phyloP scores from a whole-genome alignment of 495 filamentous ascomycete species.

The Rhypophila decipiens region DNA sequence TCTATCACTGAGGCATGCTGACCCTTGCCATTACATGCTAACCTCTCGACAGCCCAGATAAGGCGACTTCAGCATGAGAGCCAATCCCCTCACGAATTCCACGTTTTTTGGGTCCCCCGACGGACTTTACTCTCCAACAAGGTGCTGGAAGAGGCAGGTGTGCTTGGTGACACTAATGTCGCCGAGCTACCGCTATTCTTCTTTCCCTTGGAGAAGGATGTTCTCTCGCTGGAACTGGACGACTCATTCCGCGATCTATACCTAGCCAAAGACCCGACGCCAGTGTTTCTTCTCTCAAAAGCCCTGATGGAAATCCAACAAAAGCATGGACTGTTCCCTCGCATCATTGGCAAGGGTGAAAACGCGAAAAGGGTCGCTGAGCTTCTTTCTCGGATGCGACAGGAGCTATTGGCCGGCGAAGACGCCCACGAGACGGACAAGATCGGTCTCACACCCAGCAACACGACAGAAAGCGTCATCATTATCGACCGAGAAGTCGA shows the following conservation, averaged over 20 bases:
- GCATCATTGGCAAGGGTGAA: constrained; percentile 94
- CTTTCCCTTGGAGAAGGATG: constrained; percentile 82
- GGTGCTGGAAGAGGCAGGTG: constrained; percentile 86
- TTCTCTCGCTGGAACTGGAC: constrained; percentile 85
- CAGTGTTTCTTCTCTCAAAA: constrained; percentile 77
- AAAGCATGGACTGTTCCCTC: constrained; percentile 86
- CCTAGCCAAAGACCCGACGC: constrained; percentile 84
- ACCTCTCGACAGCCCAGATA: constrained; percentile 74
- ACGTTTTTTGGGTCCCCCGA: constrained; percentile 86
- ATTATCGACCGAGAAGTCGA: constrained; percentile 95
- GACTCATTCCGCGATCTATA: constrained; percentile 83
- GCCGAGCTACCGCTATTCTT: constrained; percentile 82
- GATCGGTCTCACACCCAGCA: constrained; percentile 76
- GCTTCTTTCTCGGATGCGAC: constrained; percentile 85
- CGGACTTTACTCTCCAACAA: constrained; percentile 87
- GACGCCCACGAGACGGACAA: constrained; percentile 54
- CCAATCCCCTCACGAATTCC: constrained; percentile 88
- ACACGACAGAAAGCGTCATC: constrained; percentile 79
- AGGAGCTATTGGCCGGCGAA: constrained; percentile 78
- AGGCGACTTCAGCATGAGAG: constrained; percentile 78
- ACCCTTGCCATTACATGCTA: too few relatives aligned
- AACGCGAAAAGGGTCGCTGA: constrained; percentile 84
- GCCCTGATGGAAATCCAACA: constrained; percentile 95
- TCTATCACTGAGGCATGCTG: constrained; percentile 19
- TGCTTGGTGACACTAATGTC: constrained; percentile 87